Evolutionary conservation across 345 rosid species (phyloP).

Genomic region (Firmiana major): DNA sequence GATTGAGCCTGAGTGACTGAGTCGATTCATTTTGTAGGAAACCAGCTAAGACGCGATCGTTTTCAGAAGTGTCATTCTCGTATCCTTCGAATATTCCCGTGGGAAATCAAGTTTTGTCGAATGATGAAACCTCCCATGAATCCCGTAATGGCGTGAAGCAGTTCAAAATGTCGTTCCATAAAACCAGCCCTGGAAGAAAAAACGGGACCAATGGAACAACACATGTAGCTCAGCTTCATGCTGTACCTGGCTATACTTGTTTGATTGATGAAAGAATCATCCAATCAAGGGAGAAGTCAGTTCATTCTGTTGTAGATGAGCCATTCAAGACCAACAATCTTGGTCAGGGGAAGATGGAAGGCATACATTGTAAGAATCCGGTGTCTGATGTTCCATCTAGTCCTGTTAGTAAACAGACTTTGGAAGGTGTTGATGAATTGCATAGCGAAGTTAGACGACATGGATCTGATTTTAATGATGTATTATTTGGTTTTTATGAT

Average conservation of each 20-base stretch:
- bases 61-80: constrained; percentile 19
- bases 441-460: constrained; percentile 25
- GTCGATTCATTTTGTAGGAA: constrained; percentile 29
- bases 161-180: constrained; percentile 45
- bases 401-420: constrained; percentile 15
- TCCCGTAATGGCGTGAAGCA: constrained; percentile 47
- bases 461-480: constrained; percentile 37
- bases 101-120: constrained; percentile 30
- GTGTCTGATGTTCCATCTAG: constrained; percentile 26
- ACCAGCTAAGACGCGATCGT: constrained; percentile 28
- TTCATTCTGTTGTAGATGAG: constrained; percentile 26
- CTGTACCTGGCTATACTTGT: constrained; percentile 42
- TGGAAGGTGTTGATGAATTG: constrained; percentile 19
- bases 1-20: background rate
- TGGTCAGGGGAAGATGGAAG: constrained; percentile 21
- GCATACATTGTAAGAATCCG: constrained; percentile 24
- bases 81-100: constrained; percentile 17
- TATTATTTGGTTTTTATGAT: constrained; percentile 36
- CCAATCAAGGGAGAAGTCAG: constrained; percentile 28
- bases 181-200: constrained; percentile 33
- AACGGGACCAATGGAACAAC: constrained; percentile 39
- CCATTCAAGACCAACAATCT: background rate
- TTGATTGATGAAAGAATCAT: constrained; percentile 36
- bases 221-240: constrained; percentile 45
- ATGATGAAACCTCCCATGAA: constrained; percentile 31